A percentile compares a stretch with the other conserved stretches of the same genome.
These are phyloP conservation scores for Chromera velia DNA, from an alignment of 73 alveolate genomes.

Conservation along the genomic window DNA sequence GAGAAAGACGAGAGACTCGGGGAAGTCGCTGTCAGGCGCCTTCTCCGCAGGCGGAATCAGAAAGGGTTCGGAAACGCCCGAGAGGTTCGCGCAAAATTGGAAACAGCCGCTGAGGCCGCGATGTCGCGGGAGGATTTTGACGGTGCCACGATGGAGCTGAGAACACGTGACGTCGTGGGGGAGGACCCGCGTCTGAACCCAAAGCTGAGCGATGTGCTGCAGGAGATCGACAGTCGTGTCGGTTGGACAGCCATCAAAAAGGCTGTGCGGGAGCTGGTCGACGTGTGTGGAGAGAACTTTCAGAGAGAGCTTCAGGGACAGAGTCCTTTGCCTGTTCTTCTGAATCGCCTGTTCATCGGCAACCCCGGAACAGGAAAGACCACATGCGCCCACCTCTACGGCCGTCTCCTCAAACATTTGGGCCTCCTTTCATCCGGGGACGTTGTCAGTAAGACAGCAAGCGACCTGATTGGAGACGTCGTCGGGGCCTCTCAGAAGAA, in stretches of 20 bases:
- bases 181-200: constrained; percentile 33
- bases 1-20: constrained; percentile 20
- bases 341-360: constrained; percentile 24
- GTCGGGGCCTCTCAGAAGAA: constrained; percentile 18
- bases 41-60: constrained; percentile 8
- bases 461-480: constrained; percentile 20
- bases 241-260: constrained; percentile 31
- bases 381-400: constrained; percentile 20
- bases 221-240: constrained; percentile 4
- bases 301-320: constrained; percentile 28
- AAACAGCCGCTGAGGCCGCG: constrained; percentile 12
- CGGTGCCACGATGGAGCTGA: constrained; percentile 1
- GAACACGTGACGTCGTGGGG: constrained; percentile 17
- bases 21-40: constrained; percentile 10
- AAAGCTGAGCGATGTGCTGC: constrained; percentile 7
- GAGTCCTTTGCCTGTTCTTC: constrained; percentile 16
- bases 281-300: constrained; percentile 17
- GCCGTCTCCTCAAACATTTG: constrained; percentile 19
- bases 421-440: constrained; percentile 22
- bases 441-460: constrained; percentile 24
- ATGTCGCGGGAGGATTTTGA: constrained; percentile 23
- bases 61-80: constrained; percentile 37
- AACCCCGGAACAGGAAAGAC: constrained; percentile 36
- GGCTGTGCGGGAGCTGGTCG: constrained; percentile 11
- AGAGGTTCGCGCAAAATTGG: constrained; percentile 19